Conservation (phyloP, 2,329 filamentous ascomycete genomes). For the Aspergillus uvarum region DNA sequence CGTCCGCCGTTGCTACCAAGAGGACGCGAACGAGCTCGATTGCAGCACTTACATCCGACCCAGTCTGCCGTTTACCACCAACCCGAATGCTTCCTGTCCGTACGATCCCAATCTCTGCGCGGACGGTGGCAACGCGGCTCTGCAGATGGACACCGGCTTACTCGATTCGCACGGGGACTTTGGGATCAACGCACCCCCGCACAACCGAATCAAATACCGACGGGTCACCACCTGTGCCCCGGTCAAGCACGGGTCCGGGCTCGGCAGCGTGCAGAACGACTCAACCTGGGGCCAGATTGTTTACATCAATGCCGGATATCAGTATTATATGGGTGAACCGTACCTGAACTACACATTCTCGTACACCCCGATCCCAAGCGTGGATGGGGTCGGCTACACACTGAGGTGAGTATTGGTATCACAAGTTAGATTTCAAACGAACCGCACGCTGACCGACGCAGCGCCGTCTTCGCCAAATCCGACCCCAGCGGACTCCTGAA, state of each 20-base stretch:
- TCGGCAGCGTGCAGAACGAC: background rate
- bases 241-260: conserved; percentile 2
- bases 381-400: too few species aligned
- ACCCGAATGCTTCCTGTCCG: background rate
- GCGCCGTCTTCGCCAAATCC: background rate
- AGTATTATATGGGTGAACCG: background rate
- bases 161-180: conserved; percentile 27
- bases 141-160: conserved; percentile 20
- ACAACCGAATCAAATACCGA: conserved; percentile 25
- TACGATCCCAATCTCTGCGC: background rate
- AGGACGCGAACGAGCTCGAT: conserved; percentile 7
- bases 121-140: background rate
- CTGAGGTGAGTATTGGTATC: too few species aligned
- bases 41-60: background rate
- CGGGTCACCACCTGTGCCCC: conserved; percentile 25
- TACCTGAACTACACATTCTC: conserved; percentile 2
- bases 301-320: background rate
- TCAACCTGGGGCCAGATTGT: background rate
- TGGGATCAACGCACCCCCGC: conserved; percentile 27
- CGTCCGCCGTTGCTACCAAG: conserved; percentile 24
- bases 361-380: background rate
- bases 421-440: too few species aligned
- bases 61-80: background rate
- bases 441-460: too few species aligned
- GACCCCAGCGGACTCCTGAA: background rate